phyloP scores from a whole-genome alignment of 2,329 filamentous ascomycete species.

The Scedosporium boydii region DNA sequence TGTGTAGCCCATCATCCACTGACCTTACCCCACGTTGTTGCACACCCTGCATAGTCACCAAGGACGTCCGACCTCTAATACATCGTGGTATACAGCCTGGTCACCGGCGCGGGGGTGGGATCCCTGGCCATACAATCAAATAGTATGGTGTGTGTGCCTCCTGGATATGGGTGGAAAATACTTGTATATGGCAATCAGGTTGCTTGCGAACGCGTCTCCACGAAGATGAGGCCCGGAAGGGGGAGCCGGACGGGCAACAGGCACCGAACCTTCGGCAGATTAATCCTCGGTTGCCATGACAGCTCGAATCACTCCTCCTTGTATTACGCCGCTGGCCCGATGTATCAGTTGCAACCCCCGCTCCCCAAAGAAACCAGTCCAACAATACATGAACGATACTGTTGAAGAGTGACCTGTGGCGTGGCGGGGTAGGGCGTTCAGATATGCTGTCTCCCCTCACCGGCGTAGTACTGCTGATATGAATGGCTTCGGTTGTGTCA shows the following conservation, averaged over 20 bases:
- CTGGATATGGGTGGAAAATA: not conserved
- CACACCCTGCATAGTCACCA: slow-evolving; percentile 1
- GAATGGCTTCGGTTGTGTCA: no score
- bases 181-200: no score
- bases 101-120: not conserved
- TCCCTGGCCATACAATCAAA: not conserved
- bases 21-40: slow-evolving; percentile 8
- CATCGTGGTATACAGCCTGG: not conserved
- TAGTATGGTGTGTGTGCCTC: not conserved
- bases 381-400: not conserved
- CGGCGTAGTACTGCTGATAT: not conserved
- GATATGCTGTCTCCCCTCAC: not conserved
- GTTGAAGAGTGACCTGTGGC: not conserved
- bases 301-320: not conserved
- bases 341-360: not conserved
- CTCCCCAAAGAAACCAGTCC: not conserved
- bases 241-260: not conserved
- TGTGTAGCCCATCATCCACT: slow-evolving; percentile 4
- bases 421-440: not conserved
- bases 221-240: no score
- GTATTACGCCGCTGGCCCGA: not conserved
- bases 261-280: not conserved
- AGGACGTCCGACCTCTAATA: not conserved
- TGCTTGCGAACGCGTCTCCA: no score
- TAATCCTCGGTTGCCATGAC: not conserved